Evolutionary conservation across 495 filamentous ascomycete species (phyloP).

Genomic region (Neurospora hispaniola): DNA sequence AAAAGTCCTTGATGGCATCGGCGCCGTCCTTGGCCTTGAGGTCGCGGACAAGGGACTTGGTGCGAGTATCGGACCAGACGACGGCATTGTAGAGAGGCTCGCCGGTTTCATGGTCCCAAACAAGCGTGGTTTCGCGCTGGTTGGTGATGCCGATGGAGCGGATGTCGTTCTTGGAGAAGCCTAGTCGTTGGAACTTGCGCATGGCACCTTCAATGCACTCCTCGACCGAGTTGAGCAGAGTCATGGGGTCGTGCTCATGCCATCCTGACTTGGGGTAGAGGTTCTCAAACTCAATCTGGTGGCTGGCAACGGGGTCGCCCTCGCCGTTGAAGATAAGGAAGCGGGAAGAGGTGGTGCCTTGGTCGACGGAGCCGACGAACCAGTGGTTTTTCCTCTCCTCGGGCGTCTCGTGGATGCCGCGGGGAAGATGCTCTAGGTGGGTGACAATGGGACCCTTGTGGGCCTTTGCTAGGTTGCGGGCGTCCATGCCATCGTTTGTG

Average conservation of each 20-base stretch:
- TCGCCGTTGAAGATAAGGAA: constrained; percentile 84
- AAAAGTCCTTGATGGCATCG: constrained; percentile 60
- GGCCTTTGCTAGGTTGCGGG: background rate
- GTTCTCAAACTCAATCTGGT: constrained; percentile 88
- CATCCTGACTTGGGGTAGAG: constrained; percentile 84
- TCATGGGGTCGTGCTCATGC: constrained; percentile 87
- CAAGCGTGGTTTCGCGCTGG: constrained; percentile 86
- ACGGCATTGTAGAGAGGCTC: constrained; percentile 82
- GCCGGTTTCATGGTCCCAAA: constrained; percentile 83
- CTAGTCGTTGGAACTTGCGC: constrained; percentile 57
- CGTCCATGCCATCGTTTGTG: background rate
- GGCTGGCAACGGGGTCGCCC: constrained; percentile 70
- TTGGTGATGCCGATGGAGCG: constrained; percentile 87
- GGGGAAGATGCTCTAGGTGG: constrained; percentile 19
- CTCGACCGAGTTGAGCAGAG: constrained; percentile 68
- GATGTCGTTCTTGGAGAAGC: constrained; percentile 61
- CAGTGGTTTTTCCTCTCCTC: constrained; percentile 21
- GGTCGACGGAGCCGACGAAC: constrained; percentile 64
- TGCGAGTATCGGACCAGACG: constrained; percentile 90
- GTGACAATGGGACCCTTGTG: background rate
- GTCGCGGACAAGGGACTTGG: constrained; percentile 68
- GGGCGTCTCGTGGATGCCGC: constrained; percentile 18
- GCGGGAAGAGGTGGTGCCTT: constrained; percentile 86
- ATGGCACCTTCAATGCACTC: constrained; percentile 78
- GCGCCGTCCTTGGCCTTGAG: constrained; percentile 56